Evolutionary conservation across 1,284 basidiomycete genomes (phyloP).

Genomic region (Laetiporus sulphureus): DNA sequence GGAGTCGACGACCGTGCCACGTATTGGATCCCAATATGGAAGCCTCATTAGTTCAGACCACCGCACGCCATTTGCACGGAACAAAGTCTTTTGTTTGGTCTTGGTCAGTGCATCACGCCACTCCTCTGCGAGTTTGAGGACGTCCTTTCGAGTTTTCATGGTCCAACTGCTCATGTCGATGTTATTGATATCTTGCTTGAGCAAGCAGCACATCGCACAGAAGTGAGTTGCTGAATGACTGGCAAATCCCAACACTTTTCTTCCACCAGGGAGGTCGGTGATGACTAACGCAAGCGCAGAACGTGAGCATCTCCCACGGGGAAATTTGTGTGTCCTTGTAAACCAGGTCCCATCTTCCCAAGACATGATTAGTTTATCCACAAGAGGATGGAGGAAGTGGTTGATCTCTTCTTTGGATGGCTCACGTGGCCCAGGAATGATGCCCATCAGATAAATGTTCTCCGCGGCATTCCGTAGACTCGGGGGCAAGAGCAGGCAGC

Average conservation of each 20-base stretch:
- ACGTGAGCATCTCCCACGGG: slow-evolving; percentile 20
- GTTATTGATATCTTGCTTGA: slow-evolving; percentile 6
- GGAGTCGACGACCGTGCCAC: slow-evolving; percentile 21
- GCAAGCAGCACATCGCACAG: slow-evolving; percentile 15
- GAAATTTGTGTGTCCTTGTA: slow-evolving; percentile 18
- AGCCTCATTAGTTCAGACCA: slow-evolving; percentile 24
- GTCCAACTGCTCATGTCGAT: slow-evolving; percentile 13
- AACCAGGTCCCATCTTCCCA: slow-evolving; percentile 27
- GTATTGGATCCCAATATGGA: slow-evolving; percentile 29
- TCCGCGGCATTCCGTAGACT: slow-evolving; percentile 18
- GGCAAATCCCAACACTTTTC: slow-evolving; percentile 19
- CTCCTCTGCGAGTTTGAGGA: slow-evolving; percentile 11
- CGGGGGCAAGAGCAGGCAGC: slow-evolving; percentile 22
- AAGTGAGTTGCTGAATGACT: slow-evolving; percentile 1
- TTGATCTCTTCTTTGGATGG: slow-evolving; percentile 29
- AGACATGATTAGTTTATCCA: slow-evolving; percentile 24
- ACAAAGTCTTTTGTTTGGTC: slow-evolving; percentile 14
- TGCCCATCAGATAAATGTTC: slow-evolving; percentile 25
- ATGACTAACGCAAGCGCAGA: slow-evolving; percentile 23
- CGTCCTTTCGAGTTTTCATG: slow-evolving; percentile 11
- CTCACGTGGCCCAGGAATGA: slow-evolving; percentile 32
- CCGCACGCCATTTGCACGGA: slow-evolving; percentile 20
- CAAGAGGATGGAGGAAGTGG: slow-evolving; percentile 27
- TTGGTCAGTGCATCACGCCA: slow-evolving; percentile 19
- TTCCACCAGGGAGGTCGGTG: slow-evolving; percentile 26